These are phyloP conservation scores for Rhizoclosmatium sp. DNA, from an alignment of 192 early-diverging fungal genomes.

Conservation along the genomic window DNA sequence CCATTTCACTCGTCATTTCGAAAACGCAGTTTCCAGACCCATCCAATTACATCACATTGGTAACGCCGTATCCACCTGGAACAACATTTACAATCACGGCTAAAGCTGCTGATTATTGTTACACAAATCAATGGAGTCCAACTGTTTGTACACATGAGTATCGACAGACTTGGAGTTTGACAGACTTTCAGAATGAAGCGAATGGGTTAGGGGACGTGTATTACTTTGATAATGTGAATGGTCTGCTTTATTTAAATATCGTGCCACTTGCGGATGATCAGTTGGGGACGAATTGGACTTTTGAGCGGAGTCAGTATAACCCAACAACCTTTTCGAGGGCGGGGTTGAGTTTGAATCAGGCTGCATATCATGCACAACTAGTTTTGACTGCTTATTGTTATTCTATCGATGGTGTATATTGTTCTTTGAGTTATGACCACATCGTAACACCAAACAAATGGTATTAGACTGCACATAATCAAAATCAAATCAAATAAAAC, in stretches of 20 bases:
- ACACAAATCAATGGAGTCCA: background rate
- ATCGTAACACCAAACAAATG: too few species aligned
- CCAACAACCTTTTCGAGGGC: background rate
- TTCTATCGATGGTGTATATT: background rate
- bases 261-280: background rate
- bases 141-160: conserved; percentile 25
- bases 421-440: background rate
- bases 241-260: background rate
- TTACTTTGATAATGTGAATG: background rate
- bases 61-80: conserved; percentile 35
- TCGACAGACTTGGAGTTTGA: conserved; percentile 18
- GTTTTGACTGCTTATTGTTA: background rate
- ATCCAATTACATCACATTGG: conserved; percentile 23
- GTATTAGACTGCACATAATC: too few species aligned
- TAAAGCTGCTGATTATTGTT: conserved; percentile 32
- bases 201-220: background rate
- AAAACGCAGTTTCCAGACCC: background rate
- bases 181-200: background rate
- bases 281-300: background rate
- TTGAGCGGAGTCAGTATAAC: background rate
- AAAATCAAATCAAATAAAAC: background rate
- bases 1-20: background rate
- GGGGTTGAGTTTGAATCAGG: background rate
- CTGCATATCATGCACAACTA: background rate
- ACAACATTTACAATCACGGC: conserved; percentile 34